These are phyloP conservation scores for Aspergillus bombycis DNA, from an alignment of 2,329 filamentous ascomycete genomes.

Conservation along the genomic window DNA sequence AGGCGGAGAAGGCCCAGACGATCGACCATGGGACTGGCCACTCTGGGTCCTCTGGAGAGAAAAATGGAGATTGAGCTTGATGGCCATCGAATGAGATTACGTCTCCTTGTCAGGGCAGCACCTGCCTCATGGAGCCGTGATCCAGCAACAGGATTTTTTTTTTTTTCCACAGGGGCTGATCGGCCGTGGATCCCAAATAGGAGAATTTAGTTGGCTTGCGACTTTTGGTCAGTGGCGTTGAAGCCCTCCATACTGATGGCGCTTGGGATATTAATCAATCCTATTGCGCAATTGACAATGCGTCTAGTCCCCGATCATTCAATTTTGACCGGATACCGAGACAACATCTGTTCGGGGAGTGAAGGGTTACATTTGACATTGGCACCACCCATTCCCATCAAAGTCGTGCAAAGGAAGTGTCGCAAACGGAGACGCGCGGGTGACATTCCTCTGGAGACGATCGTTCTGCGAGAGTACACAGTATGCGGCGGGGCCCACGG, in stretches of 20 bases:
- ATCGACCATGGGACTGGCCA: conserved; percentile 13
- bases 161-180: conserved; percentile 10
- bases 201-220: conserved; percentile 10
- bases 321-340: neutral
- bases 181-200: conserved; percentile 14
- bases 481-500: conserved; percentile 9
- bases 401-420: neutral
- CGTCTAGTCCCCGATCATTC: neutral
- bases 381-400: neutral
- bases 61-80: conserved; percentile 5
- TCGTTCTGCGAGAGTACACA: neutral
- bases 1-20: conserved; percentile 9
- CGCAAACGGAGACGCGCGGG: conserved; percentile 9
- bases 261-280: neutral
- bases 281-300: neutral
- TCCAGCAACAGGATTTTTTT: conserved; percentile 5
- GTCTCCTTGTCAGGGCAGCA: conserved; percentile 1
- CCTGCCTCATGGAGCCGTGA: conserved; percentile 6
- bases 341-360: neutral
- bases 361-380: neutral
- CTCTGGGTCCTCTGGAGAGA: conserved; percentile 11
- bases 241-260: neutral
- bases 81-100: conserved; percentile 3
- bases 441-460: conserved; percentile 8
- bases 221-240: neutral